phyloP scores from a whole-genome alignment of 495 filamentous ascomycete species.

The Penicillium cinerascens region DNA sequence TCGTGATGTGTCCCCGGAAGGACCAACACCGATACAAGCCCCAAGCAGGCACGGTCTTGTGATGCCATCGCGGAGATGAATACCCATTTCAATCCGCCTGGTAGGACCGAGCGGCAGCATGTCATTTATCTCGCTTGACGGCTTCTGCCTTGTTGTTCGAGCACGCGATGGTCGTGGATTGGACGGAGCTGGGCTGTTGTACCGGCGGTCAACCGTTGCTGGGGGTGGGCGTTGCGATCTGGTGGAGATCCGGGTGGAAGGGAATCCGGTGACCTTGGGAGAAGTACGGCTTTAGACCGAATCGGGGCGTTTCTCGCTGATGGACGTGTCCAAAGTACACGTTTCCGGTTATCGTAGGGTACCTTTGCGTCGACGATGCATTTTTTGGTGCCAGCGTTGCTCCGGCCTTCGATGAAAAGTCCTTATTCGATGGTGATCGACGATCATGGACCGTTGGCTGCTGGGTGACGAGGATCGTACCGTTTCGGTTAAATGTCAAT shows the following conservation, averaged over 20 bases:
- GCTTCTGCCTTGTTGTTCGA: too few species aligned
- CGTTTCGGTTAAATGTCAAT: not conserved
- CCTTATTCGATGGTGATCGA: not conserved
- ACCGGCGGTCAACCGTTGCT: not conserved
- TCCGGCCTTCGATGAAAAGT: not conserved
- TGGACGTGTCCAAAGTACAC: not conserved
- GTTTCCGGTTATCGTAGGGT: not conserved
- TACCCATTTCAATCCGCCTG: not conserved
- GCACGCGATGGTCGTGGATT: not conserved
- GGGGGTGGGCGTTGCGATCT: not conserved
- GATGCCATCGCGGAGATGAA: not conserved
- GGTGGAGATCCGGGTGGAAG: not conserved
- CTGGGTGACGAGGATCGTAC: not conserved
- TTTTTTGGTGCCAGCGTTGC: not conserved
- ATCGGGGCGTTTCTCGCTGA: not conserved
- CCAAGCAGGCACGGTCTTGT: not conserved
- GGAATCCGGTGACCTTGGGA: not conserved
- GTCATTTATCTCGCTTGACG: not conserved
- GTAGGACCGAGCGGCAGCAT: not conserved
- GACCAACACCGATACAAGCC: not conserved
- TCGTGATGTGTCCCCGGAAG: not conserved
- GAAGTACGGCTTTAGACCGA: not conserved
- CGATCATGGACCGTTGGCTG: not conserved
- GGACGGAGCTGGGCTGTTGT: not conserved
- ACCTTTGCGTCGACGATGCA: not conserved